Conservation (phyloP, 768 basidiomycete genomes). For the Mycena crocata region DNA sequence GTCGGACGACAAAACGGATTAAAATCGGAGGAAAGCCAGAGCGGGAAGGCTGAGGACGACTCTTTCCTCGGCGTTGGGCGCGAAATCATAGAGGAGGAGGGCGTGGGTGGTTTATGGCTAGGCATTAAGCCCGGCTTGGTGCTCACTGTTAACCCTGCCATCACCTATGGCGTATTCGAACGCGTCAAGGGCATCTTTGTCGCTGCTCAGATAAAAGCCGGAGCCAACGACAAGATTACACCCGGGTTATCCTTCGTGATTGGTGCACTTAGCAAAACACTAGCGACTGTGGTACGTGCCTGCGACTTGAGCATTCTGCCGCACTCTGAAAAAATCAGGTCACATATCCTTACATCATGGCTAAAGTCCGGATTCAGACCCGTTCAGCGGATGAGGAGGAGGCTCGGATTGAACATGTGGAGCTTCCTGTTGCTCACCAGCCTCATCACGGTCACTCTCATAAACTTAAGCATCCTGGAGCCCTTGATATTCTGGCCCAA, state of each 20-base stretch:
- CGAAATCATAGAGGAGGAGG: slow-evolving; percentile 92
- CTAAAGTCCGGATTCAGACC: slow-evolving; percentile 95
- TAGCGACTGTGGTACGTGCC: slow-evolving; percentile 89
- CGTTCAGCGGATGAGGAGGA: slow-evolving; percentile 71
- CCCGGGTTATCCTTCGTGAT: slow-evolving; percentile 85
- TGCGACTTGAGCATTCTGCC: neutral
- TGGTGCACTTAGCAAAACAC: slow-evolving; percentile 94
- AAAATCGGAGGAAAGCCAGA: slow-evolving; percentile 14
- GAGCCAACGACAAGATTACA: slow-evolving; percentile 68
- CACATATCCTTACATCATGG: slow-evolving; percentile 96
- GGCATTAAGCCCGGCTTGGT: slow-evolving; percentile 93
- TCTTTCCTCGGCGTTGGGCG: slow-evolving; percentile 84
- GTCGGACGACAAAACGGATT: slow-evolving; percentile 62
- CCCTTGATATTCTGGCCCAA: slow-evolving; percentile 77
- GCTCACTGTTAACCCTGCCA: slow-evolving; percentile 97
- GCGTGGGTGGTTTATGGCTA: slow-evolving; percentile 89
- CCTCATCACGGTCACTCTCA: slow-evolving; percentile 55
- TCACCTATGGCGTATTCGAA: slow-evolving; percentile 96
- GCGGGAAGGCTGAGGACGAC: slow-evolving; percentile 58
- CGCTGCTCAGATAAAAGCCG: slow-evolving; percentile 60
- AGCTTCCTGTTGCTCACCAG: slow-evolving; percentile 50
- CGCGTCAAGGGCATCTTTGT: slow-evolving; percentile 84
- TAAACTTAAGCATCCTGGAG: slow-evolving; percentile 70
- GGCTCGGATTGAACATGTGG: slow-evolving; percentile 51
- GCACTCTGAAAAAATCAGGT: slow-evolving; percentile 62